Evolutionary conservation across 2,329 filamentous ascomycete genomes (phyloP), one percentile per base, ranked within the genome.

Genomic region (Gyromitra esculenta): DNA sequence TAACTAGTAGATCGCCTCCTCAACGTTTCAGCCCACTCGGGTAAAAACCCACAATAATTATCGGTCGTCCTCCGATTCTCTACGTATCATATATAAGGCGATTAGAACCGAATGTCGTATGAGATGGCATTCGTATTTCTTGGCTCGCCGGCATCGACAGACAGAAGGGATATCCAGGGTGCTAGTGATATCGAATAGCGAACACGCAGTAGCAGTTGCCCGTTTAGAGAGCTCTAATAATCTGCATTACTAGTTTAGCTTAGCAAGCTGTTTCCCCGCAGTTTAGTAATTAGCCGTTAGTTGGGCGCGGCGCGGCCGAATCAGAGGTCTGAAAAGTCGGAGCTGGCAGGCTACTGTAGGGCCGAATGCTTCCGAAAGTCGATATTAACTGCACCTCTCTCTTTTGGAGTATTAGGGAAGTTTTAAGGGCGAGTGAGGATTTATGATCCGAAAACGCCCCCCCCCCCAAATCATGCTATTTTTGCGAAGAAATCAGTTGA

Each of bases 401-500:
- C 21, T 13, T 21, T 31, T 31, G 4, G 25, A n/a, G 11, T 9
- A n/a, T 7, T 45, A 43, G 21, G 0, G 35, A 43, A 3, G 25
- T 31, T 31, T 31, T 31, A 31, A 13, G 5, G n/a, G 6, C 69
- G 69, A 73, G 69, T 73, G 69, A 73, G 50, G n/a, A 2, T 15
- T 66, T 39, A 52, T 73, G 69, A 73, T 48, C 25, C 25, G 25
- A 31, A 31, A 31, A 31, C 25, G 25, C 25, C 25, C 25, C 4
- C 25, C 25, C 25, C 25, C 25, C 25, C 2, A 31, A 31, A 4
- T 0, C 2, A 31, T 31, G 25, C 4, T 31, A 31, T 31, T 31
- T 4, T 2, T 31, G 25, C 25, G 2, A 31, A 31, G 25, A 31
- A 31, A 31, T 31, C 25, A 2, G 25, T 31, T 31, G 2, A 31